Percentiles rank a stretch among this genome's conserved stretches.
These are phyloP conservation scores for Metrosideros polymorpha DNA, from an alignment of 441 rosid genomes.

Conservation along the genomic window DNA sequence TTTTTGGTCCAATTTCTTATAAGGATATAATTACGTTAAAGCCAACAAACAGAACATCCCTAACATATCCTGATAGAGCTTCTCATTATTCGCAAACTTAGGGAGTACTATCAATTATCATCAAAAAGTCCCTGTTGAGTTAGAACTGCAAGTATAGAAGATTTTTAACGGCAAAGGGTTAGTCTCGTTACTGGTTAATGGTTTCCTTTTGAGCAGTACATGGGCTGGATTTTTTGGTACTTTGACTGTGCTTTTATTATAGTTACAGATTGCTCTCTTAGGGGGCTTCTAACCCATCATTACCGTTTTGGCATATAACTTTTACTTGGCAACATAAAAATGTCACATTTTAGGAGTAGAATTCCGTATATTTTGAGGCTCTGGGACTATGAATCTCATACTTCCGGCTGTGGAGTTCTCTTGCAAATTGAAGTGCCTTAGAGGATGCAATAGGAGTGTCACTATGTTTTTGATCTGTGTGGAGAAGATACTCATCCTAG, in stretches of 20 bases:
- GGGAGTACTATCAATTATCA: not conserved
- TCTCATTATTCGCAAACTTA: not conserved
- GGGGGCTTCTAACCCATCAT: not conserved
- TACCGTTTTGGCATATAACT: not conserved
- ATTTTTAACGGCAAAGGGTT: not conserved
- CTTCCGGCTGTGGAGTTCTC: not conserved
- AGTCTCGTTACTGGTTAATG: not conserved
- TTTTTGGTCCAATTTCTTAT: not conserved
- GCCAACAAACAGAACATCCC: not conserved
- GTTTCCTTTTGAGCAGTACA: not conserved
- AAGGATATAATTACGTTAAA: not conserved
- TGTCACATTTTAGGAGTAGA: not conserved
- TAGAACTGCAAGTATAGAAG: not conserved
- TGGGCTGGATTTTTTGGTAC: not conserved
- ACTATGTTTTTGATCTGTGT: not conserved
- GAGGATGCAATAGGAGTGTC: not conserved
- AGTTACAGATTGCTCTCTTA: not conserved
- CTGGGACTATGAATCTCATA: not conserved
- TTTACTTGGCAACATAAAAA: not conserved
- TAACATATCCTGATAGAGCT: not conserved
- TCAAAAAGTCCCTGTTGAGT: not conserved
- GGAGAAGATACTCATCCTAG: not conserved
- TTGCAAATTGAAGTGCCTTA: not conserved
- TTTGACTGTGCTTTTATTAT: not conserved
- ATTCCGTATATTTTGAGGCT: not conserved